Base-by-base conservation (phyloP, 306 rosid genomes). In the Castanea crenata region DNA sequence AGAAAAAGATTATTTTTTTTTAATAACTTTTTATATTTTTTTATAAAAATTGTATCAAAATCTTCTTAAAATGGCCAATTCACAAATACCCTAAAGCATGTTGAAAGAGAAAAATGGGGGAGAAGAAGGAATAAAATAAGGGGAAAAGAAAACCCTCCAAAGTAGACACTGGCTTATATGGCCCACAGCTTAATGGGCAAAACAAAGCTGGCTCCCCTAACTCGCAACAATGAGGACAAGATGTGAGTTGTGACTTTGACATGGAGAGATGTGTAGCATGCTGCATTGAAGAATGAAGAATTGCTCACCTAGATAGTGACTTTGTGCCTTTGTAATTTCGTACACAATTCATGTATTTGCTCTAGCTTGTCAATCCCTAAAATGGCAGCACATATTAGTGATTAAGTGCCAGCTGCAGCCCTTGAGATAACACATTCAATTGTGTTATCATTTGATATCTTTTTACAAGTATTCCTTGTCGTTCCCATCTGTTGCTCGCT, bases 331-430 rank as follows among this genome's bases (percentile, higher is more conserved):
- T 21, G 57, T 73, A 13, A 15, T 73, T 71, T 21, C 14, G 73
- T 52, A 23, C 73, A 59, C 73, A n/a, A 4, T 25, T 69, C 35
- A 77, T 67, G 80, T 10, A 27, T 76, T 52, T 76, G 62, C 29
- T 18, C 3, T 14, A 1, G 12, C 5, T 25, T 4, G 25, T 23
- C 14, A 5, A 25, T 38, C 18, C 19, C 8, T 13, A 6, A 62
- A 13, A 27, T 14, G 68, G 15, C 38, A 62, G 3, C 68, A 31
- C 27, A 12, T 27, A 27, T 25, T 62, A 27, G 15, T 63, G 20
- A 63, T 63, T 18, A 27, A 63, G 15, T 15, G 69, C 20, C 69
- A 63, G 69, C 69, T 63, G 16, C 54, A 49, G 16, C 11, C 54
- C 16, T 49, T 38, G 8, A 12, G 16, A 49, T 4, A 49, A 49